A percentile compares a stretch with the other conserved stretches of the same genome.
Conservation (phyloP, 2,329 filamentous ascomycete genomes). For the Colletotrichum tanaceti region DNA sequence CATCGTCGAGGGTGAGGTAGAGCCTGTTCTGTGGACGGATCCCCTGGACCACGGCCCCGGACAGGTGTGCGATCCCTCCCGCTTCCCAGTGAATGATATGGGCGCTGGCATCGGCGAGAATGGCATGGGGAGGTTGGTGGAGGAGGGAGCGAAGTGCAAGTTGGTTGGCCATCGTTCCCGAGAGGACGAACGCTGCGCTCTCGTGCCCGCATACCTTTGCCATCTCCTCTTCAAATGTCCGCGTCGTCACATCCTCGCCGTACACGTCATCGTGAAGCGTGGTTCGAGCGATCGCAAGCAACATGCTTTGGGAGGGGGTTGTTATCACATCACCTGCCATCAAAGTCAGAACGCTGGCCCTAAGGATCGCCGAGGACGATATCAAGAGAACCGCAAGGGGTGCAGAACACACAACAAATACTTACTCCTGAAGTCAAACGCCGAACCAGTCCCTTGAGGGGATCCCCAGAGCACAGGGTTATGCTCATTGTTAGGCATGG, state of each 20-base stretch:
- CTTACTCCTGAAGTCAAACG: conserved; percentile 40
- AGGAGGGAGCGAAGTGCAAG: conserved; percentile 78
- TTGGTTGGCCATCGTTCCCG: conserved; percentile 87
- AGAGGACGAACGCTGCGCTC: conserved; percentile 76
- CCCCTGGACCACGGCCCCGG: conserved; percentile 71
- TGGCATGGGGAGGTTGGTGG: conserved; percentile 74
- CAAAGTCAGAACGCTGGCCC: conserved; percentile 3
- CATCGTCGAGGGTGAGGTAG: conserved; percentile 58
- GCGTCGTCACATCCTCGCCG: conserved; percentile 76
- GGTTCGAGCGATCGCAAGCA: conserved; percentile 74
- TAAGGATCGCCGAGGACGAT: background rate
- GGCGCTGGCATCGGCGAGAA: conserved; percentile 75
- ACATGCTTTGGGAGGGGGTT: conserved; percentile 77
- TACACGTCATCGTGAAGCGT: conserved; percentile 84
- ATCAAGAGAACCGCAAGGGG: too few species aligned
- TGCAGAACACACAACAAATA: background rate
- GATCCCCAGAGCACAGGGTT: conserved; percentile 37
- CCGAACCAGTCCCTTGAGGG: conserved; percentile 29
- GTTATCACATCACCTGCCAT: conserved; percentile 73
- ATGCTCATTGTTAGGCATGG: conserved; percentile 7
- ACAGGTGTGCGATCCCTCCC: conserved; percentile 69
- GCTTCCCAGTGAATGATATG: conserved; percentile 74
- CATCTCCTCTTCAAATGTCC: conserved; percentile 72
- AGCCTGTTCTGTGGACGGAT: conserved; percentile 52
- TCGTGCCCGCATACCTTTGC: conserved; percentile 70